Conservation (phyloP, 352 stramenopile genomes). For the Phytopythium litorale region DNA sequence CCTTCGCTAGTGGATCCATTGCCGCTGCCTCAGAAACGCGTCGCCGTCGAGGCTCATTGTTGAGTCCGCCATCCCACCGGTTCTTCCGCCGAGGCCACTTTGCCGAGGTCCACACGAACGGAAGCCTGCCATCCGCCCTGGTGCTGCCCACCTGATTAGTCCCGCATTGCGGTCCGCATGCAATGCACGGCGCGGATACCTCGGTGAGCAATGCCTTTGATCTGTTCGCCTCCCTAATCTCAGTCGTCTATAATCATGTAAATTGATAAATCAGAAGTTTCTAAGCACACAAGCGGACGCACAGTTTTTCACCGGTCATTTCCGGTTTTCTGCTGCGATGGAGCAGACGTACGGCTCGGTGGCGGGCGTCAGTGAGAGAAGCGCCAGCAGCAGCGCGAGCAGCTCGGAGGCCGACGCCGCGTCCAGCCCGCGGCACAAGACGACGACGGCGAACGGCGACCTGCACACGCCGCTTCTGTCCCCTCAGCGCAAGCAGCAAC, state of each 20-base stretch:
- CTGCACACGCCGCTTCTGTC: slow-evolving; percentile 3
- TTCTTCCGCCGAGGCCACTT: background rate
- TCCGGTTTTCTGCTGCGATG: background rate
- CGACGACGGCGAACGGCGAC: background rate
- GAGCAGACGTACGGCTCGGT: slow-evolving; percentile 1
- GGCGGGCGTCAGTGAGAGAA: background rate
- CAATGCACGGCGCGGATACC: background rate
- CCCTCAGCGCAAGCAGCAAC: background rate
- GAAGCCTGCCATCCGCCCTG: background rate
- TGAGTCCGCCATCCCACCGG: background rate
- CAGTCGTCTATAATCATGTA: no score
- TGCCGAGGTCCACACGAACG: background rate
- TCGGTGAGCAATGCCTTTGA: no score
- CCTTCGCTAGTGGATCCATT: background rate
- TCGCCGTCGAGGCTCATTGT: background rate
- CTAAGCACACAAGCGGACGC: no score
- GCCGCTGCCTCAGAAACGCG: background rate
- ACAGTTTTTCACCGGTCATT: background rate
- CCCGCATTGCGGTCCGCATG: background rate
- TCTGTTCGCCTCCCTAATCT: no score
- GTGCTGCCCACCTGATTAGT: slow-evolving; percentile 1
- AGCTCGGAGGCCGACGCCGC: background rate
- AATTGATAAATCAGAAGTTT: no score
- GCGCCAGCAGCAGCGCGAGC: background rate
- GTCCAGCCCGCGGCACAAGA: background rate